Conservation (phyloP, 2,329 filamentous ascomycete genomes). For the Nemania sp. region DNA sequence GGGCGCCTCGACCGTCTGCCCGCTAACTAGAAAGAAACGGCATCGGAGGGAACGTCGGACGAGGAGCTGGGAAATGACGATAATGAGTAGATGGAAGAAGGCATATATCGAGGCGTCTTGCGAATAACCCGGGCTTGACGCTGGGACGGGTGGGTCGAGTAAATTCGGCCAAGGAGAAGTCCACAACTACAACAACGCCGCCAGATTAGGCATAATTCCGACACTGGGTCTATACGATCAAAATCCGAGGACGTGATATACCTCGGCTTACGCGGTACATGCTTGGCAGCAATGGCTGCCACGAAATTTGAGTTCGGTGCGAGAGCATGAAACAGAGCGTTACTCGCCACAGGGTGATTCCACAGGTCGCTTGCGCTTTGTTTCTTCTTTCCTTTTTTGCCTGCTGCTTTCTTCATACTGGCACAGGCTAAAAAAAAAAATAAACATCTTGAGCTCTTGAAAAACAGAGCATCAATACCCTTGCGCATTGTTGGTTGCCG, state of each 20-base stretch:
- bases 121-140: not conserved
- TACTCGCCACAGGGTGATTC: constrained; percentile 40
- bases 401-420: constrained; percentile 13
- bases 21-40: constrained; percentile 55
- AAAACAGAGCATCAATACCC: constrained; percentile 34
- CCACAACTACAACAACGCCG: not conserved
- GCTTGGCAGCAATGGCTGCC: constrained; percentile 6
- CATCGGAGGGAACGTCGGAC: not conserved
- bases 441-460: constrained; percentile 34
- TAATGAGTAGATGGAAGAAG: not conserved
- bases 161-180: not conserved
- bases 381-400: constrained; percentile 23
- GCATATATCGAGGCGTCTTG: not conserved
- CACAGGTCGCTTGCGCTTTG: constrained; percentile 33
- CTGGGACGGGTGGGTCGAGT: not conserved
- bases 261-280: constrained; percentile 7
- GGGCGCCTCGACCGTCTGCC: constrained; percentile 80
- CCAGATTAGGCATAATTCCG: constrained; percentile 1
- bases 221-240: not conserved
- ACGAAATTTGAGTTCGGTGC: constrained; percentile 11
- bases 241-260: constrained; percentile 7
- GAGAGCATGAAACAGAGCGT: constrained; percentile 27
- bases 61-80: not conserved
- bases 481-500: constrained; percentile 15
- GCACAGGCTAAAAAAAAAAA: constrained; percentile 14